These are phyloP conservation scores for Candida oleophila DNA, from an alignment of 805 yeast genomes.

Conservation along the genomic window DNA sequence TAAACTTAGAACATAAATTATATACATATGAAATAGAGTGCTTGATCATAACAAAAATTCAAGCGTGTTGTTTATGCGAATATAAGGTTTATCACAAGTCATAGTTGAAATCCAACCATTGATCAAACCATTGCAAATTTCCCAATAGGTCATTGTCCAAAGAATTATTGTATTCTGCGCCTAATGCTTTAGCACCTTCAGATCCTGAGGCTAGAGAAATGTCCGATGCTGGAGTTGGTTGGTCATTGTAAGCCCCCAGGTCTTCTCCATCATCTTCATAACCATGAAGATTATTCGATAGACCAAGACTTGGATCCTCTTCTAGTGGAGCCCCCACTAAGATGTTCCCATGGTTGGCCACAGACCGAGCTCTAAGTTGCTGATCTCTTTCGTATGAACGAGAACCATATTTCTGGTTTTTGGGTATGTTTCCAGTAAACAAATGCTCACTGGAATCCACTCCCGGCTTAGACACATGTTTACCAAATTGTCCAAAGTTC, in stretches of 20 bases:
- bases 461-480: background rate
- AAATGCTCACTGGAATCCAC: background rate
- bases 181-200: background rate
- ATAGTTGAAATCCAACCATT: slow-evolving; percentile 40
- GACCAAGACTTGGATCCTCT: background rate
- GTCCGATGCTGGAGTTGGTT: background rate
- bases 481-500: slow-evolving; percentile 48
- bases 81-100: no score
- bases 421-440: background rate
- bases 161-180: background rate
- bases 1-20: no score
- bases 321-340: background rate
- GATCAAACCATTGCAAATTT: slow-evolving; percentile 56
- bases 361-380: background rate
- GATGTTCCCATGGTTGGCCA: background rate
- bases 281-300: background rate
- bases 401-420: background rate
- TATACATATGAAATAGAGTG: no score
- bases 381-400: background rate
- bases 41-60: no score
- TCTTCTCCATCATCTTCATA: background rate
- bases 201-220: background rate
- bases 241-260: background rate
- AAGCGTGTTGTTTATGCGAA: no score
- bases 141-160: slow-evolving; percentile 28